These are phyloP conservation scores for Lipomyces starkeyi DNA, from an alignment of 805 yeast species.

Conservation along the genomic window DNA sequence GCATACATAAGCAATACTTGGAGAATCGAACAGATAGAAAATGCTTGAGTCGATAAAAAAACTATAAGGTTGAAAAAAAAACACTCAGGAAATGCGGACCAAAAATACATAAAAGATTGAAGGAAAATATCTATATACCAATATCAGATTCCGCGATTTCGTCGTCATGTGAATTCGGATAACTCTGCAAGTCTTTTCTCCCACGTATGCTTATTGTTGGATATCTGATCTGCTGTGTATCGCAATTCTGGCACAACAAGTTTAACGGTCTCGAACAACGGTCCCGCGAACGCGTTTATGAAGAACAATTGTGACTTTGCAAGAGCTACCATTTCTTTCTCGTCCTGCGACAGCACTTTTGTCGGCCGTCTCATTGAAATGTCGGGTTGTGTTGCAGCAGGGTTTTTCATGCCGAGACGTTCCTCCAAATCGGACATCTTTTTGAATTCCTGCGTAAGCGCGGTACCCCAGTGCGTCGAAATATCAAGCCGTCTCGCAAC, in stretches of 20 bases:
- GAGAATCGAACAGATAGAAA: not conserved
- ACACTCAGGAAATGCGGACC: not conserved
- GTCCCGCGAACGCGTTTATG: slow-evolving; percentile 79
- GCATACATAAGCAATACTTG: not conserved
- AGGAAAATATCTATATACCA: not conserved
- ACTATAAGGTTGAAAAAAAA: no score
- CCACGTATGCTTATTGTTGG: slow-evolving; percentile 25
- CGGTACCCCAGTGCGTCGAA: slow-evolving; percentile 84
- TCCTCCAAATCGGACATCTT: slow-evolving; percentile 65
- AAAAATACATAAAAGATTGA: not conserved
- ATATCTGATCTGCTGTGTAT: slow-evolving; percentile 23
- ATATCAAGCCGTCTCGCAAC: slow-evolving; percentile 80
- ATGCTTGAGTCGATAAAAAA: not conserved
- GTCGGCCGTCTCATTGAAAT: slow-evolving; percentile 5
- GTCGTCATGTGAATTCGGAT: not conserved
- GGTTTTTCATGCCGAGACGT: slow-evolving; percentile 40
- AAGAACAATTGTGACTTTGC: slow-evolving; percentile 81
- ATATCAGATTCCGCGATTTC: not conserved
- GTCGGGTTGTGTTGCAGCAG: slow-evolving; percentile 10
- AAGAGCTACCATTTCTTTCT: slow-evolving; percentile 44
- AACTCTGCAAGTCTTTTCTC: slow-evolving; percentile 14
- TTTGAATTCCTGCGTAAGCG: slow-evolving; percentile 76
- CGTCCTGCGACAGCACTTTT: not conserved
- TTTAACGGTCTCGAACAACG: slow-evolving; percentile 70
- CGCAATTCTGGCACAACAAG: slow-evolving; percentile 63